These are phyloP conservation scores for Zizania latifolia DNA, from an alignment of 176 grass and related monocot genomes.

Conservation along the genomic window DNA sequence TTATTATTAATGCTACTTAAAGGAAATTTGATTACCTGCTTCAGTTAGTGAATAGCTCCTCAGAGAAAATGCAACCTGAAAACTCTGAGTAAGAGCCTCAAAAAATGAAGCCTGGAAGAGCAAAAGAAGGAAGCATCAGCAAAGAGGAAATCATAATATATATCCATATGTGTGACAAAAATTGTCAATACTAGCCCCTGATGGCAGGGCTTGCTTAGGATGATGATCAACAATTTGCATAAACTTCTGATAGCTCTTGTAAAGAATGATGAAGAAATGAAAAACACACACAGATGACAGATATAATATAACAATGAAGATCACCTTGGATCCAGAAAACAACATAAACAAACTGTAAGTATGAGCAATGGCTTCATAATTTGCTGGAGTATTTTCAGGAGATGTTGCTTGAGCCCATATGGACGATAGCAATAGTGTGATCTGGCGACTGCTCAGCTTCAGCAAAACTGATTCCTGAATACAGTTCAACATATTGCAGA, in stretches of 20 bases:
- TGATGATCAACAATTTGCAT: not conserved
- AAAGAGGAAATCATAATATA: not conserved
- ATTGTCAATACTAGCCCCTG: not conserved
- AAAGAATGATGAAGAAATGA: constrained; percentile 19
- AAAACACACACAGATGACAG: not conserved
- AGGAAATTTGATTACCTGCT: constrained; percentile 42
- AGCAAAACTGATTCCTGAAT: constrained; percentile 69
- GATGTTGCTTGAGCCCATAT: constrained; percentile 93
- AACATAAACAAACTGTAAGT: constrained; percentile 84
- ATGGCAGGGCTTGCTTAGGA: constrained; percentile 1
- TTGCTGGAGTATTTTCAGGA: constrained; percentile 71
- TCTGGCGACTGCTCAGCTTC: constrained; percentile 79
- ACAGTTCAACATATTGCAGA: constrained; percentile 38
- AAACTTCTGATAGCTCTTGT: constrained; percentile 7
- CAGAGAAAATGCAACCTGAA: constrained; percentile 91
- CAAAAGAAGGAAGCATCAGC: constrained; percentile 33
- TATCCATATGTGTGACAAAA: not conserved
- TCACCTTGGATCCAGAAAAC: constrained; percentile 91
- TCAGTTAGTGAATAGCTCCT: constrained; percentile 65
- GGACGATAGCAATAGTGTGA: constrained; percentile 86
- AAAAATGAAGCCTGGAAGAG: constrained; percentile 75
- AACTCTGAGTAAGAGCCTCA: constrained; percentile 84
- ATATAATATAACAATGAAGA: not conserved
- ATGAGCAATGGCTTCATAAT: constrained; percentile 98
- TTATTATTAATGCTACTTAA: not conserved